Evolutionary conservation across 2,329 filamentous ascomycete species (phyloP), one percentile per base, ranked within the genome.

Genomic region (Cryphonectria nitschkei): DNA sequence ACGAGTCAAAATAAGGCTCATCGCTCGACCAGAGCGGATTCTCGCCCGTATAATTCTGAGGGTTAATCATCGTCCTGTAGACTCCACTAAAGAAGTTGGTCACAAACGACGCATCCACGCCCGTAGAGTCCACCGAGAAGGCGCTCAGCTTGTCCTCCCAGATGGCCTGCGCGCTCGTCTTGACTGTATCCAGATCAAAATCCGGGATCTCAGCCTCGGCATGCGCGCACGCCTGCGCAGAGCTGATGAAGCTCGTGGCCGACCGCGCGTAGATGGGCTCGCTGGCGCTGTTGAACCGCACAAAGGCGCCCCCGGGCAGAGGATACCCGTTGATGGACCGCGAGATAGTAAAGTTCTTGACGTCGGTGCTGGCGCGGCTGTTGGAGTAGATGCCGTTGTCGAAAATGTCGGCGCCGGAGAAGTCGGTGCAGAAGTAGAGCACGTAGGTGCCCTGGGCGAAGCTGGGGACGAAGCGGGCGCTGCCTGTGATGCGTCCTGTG

Each of bases 1-100:
- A 93, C 0, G 89, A 92, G 78, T 93, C 91, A 76, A 90, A 93
- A 75, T 93, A 93, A 0, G 90, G 91, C 77, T 92, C 90, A 1
- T 82, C 82, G 58, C 86, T 90, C 1, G 86, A 74, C 90, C 91
- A 93, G 0, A 89, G 77, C 2, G 90, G 89, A 69, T 93, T 93
- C 77, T 93, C 91, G 0, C 89, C 89, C 0, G 91, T 93, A 74
- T 92, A 93, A 75, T 93, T 91, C 75, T 93, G 90, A 2, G 91
- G 91, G 67, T 88, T 90, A 72, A 93, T 88, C 86, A 93, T 88
- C 3, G 88, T 86, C n/a, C 91, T 84, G 76, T 93, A 93, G n/a
- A 90, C 84, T 2, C 90, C 91, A 60, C 89, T 92, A 84, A 91
- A 93, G 74, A 93, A 92, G 26, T 88, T 86, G n/a, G 79, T 88